Percentiles rank a stretch among this genome's conserved stretches.
phyloP scores from a whole-genome alignment of 805 yeast species.

The Cyberlindnera maclurae region DNA sequence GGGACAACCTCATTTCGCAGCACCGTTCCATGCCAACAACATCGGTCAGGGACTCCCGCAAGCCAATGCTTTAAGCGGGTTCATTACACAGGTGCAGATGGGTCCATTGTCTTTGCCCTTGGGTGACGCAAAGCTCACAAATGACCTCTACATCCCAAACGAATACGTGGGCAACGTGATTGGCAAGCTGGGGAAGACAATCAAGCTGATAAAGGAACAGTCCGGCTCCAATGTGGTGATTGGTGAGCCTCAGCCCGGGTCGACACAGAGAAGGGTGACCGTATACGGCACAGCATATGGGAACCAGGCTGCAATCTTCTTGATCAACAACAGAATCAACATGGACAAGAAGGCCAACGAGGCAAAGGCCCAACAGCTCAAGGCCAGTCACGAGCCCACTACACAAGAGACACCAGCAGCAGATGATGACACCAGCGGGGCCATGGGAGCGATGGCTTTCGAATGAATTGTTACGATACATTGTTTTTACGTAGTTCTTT shows the following conservation, averaged over 20 bases:
- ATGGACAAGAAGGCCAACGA: slow-evolving; percentile 50
- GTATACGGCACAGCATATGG: slow-evolving; percentile 61
- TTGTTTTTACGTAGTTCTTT: neutral
- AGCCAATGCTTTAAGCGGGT: no score
- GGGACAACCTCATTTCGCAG: neutral
- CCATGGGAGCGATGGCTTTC: neutral
- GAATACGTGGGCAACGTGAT: slow-evolving; percentile 77
- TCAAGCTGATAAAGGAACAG: slow-evolving; percentile 66
- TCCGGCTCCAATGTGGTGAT: slow-evolving; percentile 74
- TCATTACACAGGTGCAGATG: neutral
- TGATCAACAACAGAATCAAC: slow-evolving; percentile 63
- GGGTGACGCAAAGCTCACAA: slow-evolving; percentile 34
- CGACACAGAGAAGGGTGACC: slow-evolving; percentile 54
- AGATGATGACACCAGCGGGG: neutral
- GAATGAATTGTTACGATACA: neutral
- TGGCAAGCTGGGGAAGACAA: slow-evolving; percentile 80
- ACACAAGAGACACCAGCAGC: neutral
- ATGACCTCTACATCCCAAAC: slow-evolving; percentile 71
- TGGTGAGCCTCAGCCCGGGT: slow-evolving; percentile 48
- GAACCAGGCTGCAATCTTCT: slow-evolving; percentile 63
- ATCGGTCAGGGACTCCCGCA: neutral
- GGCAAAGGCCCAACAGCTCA: slow-evolving; percentile 2
- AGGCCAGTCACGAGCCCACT: neutral
- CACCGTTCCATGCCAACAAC: neutral
- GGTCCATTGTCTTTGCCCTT: slow-evolving; percentile 2